Evolutionary conservation across 2,329 filamentous ascomycete species (phyloP), one percentile per base, ranked within the genome.

Genomic region (Ascochyta lentis): DNA sequence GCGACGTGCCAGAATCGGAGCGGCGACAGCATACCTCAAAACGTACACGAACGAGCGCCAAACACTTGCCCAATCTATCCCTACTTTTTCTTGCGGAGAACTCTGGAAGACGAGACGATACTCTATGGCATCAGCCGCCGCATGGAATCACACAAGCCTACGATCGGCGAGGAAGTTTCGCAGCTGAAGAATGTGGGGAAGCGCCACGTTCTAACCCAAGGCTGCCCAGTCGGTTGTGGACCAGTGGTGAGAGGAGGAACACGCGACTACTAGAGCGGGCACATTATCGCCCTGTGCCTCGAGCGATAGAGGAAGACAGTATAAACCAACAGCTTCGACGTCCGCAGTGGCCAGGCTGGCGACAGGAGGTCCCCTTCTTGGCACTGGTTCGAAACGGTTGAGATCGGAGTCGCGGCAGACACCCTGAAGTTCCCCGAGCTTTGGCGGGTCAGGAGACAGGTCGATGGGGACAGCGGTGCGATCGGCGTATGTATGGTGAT

Each of bases 31-130:
- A 58, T 74, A 75, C 72, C 71, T 73, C 64, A 68, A 72, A 74
- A 70, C 47, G 53, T 51, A 43, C 41, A 56, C 42, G 52, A 58
- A 73, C 57, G 66, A 71, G 68, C 73, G 70, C 73, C 72, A 68
- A 76, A 72, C 63, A 73, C 71, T 76, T 74, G 64, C 75, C 73
- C 72, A 67, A 61, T 76, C 74, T 76, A 76, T 76, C 73, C 74
- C 74, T 75, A 76, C 63, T 76, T 72, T 74, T 73, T 67, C 65
- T 62, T 58, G 65, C 65, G 65, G 63, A 69, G 65, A 72, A 72
- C 67, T 52, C 65, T 66, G 67, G 66, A 74, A 69, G 63, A 63
- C 65, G 68, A 70, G 66, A 68, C 61, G 63, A 66, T 67, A 69
- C 67, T 65, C 65, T 72, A 71, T 66, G 61, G 65, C 69, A 74